Evolutionary conservation across 148 eudicot genomes (phyloP), one percentile per base, ranked within the genome.

Genomic region (Mesembryanthemum crystallinum): DNA sequence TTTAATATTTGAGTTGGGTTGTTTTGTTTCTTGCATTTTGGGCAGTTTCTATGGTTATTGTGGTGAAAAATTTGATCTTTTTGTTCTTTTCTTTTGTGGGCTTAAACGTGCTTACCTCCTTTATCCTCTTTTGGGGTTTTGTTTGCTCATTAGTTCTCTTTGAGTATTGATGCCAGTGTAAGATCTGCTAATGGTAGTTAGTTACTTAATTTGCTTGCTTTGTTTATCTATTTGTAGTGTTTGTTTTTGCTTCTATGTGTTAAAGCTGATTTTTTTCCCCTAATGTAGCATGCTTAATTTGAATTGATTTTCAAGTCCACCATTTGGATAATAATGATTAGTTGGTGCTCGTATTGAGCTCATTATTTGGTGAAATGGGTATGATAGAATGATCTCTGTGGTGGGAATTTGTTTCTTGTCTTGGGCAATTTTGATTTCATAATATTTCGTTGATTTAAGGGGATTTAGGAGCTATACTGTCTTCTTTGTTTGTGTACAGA

Each of bases 141-240:
- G 18, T 42, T 59, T 17, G 35, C 18, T 45, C 14, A 29, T 75
- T 24, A 7, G n/a, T 52, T 65, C 25, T 6, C 8, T n/a, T 52
- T 24, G 21, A 3, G 10, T 68, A 55, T 68, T 37, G 10, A 35
- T 39, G 65, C n/a, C 3, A 58, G 25, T 64, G 24, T 52, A 73
- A 59, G 83, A 81, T 81, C 77, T 81, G 69, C 49, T 63, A 27
- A 72, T 81, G 66, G 28, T 51, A 51, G 25, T 27, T 64, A 8
- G 58, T 37, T 61, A 15, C 64, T 24, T 39, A 6, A 49, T 32
- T 23, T 30, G 60, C 73, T 49, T 14, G 0, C 10, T 59, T 5
- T 6, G 33, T 29, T 60, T 68, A 1, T 42, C 28, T 2, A 25
- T 13, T 8, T 29, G n/a, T 15, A 29, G 54, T 32, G 5, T 55